Evolutionary conservation across 345 rosid species (phyloP), one percentile per base, ranked within the genome.

Genomic region (Populus nigra): DNA sequence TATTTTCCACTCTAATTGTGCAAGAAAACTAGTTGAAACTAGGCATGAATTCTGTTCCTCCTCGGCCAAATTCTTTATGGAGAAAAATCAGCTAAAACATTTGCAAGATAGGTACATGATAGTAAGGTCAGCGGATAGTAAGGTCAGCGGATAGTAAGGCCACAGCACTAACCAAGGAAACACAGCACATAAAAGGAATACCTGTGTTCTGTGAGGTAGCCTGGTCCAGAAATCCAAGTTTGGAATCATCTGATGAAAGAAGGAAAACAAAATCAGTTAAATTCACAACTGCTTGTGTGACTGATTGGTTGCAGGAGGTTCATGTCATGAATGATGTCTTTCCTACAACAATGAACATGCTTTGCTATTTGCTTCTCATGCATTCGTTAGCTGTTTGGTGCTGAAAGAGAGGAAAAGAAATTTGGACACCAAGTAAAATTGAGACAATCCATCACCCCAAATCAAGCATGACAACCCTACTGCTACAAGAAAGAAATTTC

Each of bases 221-320:
- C 89, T 85, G 79, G 76, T 80, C 99, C 99, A 96, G 73, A 91
- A 83, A 79, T 90, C 97, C 83, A 88, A 47, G 86, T 93, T 93
- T 1, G 98, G 99, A 77, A 96, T 83, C 66, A 86, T 87, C 99
- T 96, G 86, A 76, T 77, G 73, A 81, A 83, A 47, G 18, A 69
- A 75, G 65, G 31, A 68, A 76, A 23, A 43, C 11, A 15, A 18
- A 47, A 55, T 65, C 29, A 72, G 45, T 36, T 57, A 43, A 33
- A 57, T 55, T 17, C 27, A 68, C 8, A 43, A 41, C 29, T 8
- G 7, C 53, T 11, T 5, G 47, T 47, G 43, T 11, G 62, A 3
- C 33, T 3, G 31, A 22, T 47, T 33, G 41, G 27, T 41, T 4
- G 43, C 29, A 47, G 53, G 5, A 47, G 12, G 53, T 47, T 47